Percentiles rank a stretch among this genome's conserved stretches.
Conservation (phyloP, 139 green algal genomes). For the Micractinium conductrix region DNA sequence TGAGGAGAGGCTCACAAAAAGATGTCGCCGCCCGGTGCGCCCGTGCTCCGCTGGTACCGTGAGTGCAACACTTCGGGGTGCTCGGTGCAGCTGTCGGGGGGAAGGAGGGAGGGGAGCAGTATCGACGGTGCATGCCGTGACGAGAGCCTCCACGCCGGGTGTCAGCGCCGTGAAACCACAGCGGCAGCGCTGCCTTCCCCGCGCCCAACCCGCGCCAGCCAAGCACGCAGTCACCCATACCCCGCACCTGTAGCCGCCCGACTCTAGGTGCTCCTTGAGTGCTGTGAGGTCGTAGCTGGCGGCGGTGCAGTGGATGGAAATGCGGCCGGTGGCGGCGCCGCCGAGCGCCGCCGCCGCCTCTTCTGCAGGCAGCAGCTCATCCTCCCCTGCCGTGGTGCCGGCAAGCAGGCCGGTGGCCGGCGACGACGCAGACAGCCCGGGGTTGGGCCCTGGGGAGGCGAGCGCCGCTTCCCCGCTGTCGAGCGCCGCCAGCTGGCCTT, state of each 20-base stretch:
- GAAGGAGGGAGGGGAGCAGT: background rate
- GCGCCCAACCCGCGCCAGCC: background rate
- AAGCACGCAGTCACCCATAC: background rate
- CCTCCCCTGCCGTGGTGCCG: background rate
- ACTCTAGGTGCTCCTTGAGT: constrained; percentile 30
- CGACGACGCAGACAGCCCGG: background rate
- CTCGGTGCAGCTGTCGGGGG: constrained; percentile 5
- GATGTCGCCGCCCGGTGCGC: constrained; percentile 32
- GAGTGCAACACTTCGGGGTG: constrained; percentile 29
- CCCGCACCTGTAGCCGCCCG: constrained; percentile 9
- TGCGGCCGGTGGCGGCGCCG: constrained; percentile 4
- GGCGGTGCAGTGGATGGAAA: constrained; percentile 35
- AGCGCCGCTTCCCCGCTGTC: background rate
- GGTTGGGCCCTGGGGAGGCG: background rate
- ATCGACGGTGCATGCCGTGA: background rate
- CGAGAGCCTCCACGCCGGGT: too few species aligned
- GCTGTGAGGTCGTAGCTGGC: constrained; percentile 30
- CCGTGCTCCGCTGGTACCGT: background rate
- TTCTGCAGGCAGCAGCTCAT: constrained; percentile 6
- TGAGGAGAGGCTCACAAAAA: constrained; percentile 59
- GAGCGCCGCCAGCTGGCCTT: constrained; percentile 3
- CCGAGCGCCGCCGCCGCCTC: background rate
- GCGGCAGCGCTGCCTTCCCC: constrained; percentile 10
- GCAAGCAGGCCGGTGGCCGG: background rate
- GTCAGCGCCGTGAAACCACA: too few species aligned